phyloP scores from a whole-genome alignment of 169 alveolate genomes.

The Eimeria sp. region DNA sequence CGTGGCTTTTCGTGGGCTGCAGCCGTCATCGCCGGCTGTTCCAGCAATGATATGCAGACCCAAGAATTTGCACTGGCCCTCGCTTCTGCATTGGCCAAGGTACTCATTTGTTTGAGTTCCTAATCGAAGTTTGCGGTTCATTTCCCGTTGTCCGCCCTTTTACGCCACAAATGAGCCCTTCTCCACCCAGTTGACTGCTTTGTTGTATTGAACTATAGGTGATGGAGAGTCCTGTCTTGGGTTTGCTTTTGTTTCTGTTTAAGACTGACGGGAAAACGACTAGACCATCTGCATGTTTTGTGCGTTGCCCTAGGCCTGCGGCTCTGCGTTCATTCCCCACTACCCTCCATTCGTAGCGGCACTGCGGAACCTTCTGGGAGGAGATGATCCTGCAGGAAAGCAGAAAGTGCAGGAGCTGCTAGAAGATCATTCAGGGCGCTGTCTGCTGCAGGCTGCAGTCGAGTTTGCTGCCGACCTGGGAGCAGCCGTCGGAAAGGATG shows the following conservation, averaged over 20 bases:
- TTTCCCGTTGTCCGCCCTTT: neutral
- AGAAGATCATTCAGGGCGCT: slow-evolving; percentile 68
- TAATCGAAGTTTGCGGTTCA: neutral
- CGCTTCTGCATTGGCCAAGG: slow-evolving; percentile 78
- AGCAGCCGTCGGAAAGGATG: slow-evolving; percentile 80
- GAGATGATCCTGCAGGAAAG: slow-evolving; percentile 58
- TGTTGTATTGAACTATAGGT: neutral
- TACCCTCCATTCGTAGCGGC: slow-evolving; percentile 56
- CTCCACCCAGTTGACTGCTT: neutral
- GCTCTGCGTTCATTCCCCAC: slow-evolving; percentile 59
- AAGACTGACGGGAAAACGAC: neutral
- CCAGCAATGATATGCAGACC: slow-evolving; percentile 80
- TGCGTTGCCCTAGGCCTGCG: slow-evolving; percentile 42
- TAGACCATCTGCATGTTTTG: neutral
- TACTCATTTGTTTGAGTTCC: neutral
- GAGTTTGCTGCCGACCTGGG: slow-evolving; percentile 82
- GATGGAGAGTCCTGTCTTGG: neutral
- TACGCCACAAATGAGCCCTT: neutral
- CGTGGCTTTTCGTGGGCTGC: neutral
- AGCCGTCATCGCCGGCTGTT: slow-evolving; percentile 79
- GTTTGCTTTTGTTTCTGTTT: neutral
- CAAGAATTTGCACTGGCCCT: slow-evolving; percentile 83
- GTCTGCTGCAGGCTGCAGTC: slow-evolving; percentile 74
- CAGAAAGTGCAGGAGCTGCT: slow-evolving; percentile 69
- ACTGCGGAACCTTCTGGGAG: slow-evolving; percentile 66